Conservation (phyloP, 768 basidiomycete genomes). For the Rhizopogon roseolus region DNA sequence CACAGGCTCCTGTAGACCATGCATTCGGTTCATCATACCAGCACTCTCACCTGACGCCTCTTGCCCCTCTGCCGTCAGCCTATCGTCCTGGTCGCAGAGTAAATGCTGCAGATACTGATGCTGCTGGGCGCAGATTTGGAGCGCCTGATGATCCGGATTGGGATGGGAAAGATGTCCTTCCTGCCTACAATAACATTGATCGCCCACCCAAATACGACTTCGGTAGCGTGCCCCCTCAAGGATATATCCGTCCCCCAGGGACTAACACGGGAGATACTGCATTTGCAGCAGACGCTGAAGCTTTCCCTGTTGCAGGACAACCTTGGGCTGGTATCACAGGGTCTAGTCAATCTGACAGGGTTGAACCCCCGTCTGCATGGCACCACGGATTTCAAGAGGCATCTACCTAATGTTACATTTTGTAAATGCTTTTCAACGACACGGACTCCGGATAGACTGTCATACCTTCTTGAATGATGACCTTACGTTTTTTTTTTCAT, state of each 20-base stretch:
- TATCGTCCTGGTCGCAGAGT: constrained; percentile 19
- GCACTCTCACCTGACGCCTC: constrained; percentile 7
- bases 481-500: neutral
- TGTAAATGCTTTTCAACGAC: neutral
- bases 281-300: neutral
- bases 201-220: constrained; percentile 44
- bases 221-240: neutral
- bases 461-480: neutral
- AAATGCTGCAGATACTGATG: constrained; percentile 34
- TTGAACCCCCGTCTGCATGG: neutral
- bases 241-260: too few species aligned
- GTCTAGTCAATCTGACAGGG: neutral
- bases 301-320: neutral
- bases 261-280: neutral
- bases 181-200: constrained; percentile 41
- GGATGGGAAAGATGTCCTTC: constrained; percentile 41
- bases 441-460: neutral
- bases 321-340: neutral
- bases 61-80: constrained; percentile 17
- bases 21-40: constrained; percentile 9
- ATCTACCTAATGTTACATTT: neutral
- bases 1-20: neutral
- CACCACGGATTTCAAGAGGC: neutral
- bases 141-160: constrained; percentile 25
- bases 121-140: constrained; percentile 32